Conservation (phyloP, 495 filamentous ascomycete genomes). For the Penicillium steckii region DNA sequence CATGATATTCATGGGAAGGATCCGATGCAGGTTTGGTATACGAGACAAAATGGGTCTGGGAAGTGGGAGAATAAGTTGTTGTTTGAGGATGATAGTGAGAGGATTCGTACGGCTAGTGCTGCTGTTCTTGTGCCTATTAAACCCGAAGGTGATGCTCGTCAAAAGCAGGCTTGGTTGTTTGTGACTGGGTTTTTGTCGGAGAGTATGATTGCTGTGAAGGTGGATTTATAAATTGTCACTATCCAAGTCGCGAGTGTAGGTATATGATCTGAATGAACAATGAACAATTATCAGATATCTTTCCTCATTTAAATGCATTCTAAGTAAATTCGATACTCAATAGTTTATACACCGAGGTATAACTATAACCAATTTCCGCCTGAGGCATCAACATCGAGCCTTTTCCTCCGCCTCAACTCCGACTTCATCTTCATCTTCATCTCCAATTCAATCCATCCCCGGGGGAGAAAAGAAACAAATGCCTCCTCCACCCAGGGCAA, state of each 20-base stretch:
- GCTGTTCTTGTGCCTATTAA: conserved; percentile 55
- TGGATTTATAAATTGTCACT: conserved; percentile 44
- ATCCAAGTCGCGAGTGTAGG: no score
- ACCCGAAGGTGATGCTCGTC: conserved; percentile 28
- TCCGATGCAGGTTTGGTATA: conserved; percentile 49
- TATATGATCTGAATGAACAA: no score
- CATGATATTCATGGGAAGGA: conserved; percentile 40
- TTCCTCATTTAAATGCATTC: no score
- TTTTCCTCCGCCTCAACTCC: neutral
- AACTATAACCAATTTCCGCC: conserved; percentile 1
- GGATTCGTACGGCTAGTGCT: conserved; percentile 49
- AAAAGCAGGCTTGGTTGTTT: conserved; percentile 56
- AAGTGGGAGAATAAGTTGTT: conserved; percentile 47
- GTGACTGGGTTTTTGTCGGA: conserved; percentile 56
- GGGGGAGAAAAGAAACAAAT: no score
- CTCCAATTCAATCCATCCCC: no score
- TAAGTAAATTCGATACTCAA: no score
- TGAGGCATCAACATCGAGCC: conserved; percentile 10
- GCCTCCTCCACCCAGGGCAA: no score
- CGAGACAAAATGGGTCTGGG: conserved; percentile 20
- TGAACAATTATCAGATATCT: no score
- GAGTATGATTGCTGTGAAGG: conserved; percentile 51
- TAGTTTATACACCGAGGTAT: no score
- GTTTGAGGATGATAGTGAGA: conserved; percentile 58
- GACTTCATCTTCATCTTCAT: no score